Conservation (phyloP, 2,329 filamentous ascomycete genomes). For the Hymenoscyphus infarciens region DNA sequence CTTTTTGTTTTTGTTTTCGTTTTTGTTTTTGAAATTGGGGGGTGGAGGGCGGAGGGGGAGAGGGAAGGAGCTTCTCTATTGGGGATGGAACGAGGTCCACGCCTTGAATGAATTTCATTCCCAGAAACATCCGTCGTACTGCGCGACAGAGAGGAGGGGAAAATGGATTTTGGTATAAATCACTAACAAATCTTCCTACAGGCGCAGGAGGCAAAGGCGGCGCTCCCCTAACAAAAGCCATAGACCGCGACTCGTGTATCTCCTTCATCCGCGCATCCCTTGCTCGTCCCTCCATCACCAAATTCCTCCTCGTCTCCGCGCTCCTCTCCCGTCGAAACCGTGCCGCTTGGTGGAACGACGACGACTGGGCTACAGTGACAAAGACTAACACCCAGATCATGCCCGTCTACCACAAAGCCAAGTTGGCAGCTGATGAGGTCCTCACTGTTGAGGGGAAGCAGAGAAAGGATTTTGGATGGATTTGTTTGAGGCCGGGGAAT, state of each 20-base stretch:
- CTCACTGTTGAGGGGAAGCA: slow-evolving; percentile 45
- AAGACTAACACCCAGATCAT: slow-evolving; percentile 43
- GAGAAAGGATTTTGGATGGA: slow-evolving; percentile 38
- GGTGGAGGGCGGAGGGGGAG: neutral
- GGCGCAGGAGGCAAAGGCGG: slow-evolving; percentile 59
- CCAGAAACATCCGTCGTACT: too few species aligned
- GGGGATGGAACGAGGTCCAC: too few species aligned
- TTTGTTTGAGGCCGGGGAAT: slow-evolving; percentile 51
- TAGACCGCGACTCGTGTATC: slow-evolving; percentile 62
- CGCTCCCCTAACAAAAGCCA: slow-evolving; percentile 51
- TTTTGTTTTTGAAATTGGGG: neutral
- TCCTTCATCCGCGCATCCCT: slow-evolving; percentile 59
- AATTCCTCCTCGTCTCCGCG: slow-evolving; percentile 65
- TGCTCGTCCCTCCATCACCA: slow-evolving; percentile 49
- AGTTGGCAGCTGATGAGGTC: slow-evolving; percentile 56
- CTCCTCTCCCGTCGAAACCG: slow-evolving; percentile 48
- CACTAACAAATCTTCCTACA: slow-evolving; percentile 23
- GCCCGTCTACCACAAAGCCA: slow-evolving; percentile 56
- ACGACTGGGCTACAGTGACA: slow-evolving; percentile 40
- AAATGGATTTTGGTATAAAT: neutral
- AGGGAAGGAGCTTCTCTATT: too few species aligned
- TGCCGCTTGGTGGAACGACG: slow-evolving; percentile 55
- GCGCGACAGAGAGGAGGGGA: too few species aligned
- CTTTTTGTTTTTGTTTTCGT: neutral
- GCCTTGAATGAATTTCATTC: too few species aligned